Evolutionary conservation across 2,329 filamentous ascomycete genomes (phyloP), one percentile per base, ranked within the genome.

Genomic region (Paradendryphiella salina): DNA sequence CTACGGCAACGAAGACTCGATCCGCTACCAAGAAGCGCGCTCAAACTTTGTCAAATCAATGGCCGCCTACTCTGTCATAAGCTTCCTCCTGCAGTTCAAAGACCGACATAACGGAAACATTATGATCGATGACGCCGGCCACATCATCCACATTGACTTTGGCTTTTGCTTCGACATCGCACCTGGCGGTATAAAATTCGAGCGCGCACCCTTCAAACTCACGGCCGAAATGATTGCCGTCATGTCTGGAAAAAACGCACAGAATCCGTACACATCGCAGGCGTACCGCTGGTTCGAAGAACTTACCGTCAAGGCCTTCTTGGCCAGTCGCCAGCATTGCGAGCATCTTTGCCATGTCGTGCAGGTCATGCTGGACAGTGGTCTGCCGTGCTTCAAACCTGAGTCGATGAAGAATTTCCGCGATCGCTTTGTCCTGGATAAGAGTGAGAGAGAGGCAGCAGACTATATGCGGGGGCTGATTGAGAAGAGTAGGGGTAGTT

Each of bases 111-210:
- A 94, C 67, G 89, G 89, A 46, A 94, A 94, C 66, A 87, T 94
- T 11, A 80, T 94, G 52, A 88, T 94, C 64, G 89, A 93, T 72
- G 90, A 88, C 64, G 86, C 90, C 70, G 89, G 89, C 8, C 89
- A 94, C 68, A 91, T 93, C 49, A 85, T 94, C 54, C 89, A 94
- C 69, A 94, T 94, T 54, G 89, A 94, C 73, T 99, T 99, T 69
- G 94, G 94, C 8, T 99, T 99, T 82, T 97, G 93, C 77, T 99
- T 99, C 76, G 95, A 99, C 69, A 97, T 99, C 63, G 94, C 92
- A 1, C 94, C 94, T 0, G 94, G 94, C 39, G 94, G 95, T 53
- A 91, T 99, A 67, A 93, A 92, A 64, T 99, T 99, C 70, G 94
- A 99, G 79, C 88, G 94, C 18, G 94, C 94, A 0, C 94, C 94